Percentiles rank a stretch among this genome's conserved stretches.
Conservation (phyloP, 2,329 filamentous ascomycete genomes). For the Scopulariopsis brevicaulis region DNA sequence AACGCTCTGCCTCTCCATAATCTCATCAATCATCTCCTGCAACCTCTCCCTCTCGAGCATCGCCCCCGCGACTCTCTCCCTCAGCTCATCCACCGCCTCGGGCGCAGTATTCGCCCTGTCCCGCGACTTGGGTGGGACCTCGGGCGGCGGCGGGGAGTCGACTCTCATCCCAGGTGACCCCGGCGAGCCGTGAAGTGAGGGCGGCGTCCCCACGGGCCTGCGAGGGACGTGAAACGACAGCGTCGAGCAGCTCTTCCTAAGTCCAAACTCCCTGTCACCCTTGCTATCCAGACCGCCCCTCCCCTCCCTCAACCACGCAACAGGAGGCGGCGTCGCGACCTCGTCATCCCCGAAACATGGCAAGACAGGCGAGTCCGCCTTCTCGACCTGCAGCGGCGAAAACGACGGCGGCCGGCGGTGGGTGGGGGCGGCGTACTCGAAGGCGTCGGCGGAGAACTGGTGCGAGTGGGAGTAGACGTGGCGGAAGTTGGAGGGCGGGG, state of each 20-base stretch:
- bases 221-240: constrained; percentile 46
- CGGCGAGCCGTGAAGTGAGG: constrained; percentile 5
- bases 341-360: constrained; percentile 30
- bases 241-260: constrained; percentile 34
- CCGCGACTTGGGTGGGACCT: constrained; percentile 32
- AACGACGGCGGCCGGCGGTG: constrained; percentile 23
- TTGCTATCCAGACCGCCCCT: constrained; percentile 15
- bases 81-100: constrained; percentile 33
- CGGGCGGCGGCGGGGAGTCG: constrained; percentile 12
- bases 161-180: constrained; percentile 7
- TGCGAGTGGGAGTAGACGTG: constrained; percentile 41
- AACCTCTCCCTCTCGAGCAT: constrained; percentile 47
- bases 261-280: constrained; percentile 21
- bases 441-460: constrained; percentile 16
- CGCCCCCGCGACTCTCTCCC: constrained; percentile 42
- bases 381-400: constrained; percentile 43
- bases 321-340: not conserved
- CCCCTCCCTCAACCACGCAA: not conserved
- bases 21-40: constrained; percentile 47
- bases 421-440: constrained; percentile 15
- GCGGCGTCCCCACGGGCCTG: constrained; percentile 18
- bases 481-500: constrained; percentile 46
- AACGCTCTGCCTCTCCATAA: constrained; percentile 48
- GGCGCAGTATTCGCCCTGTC: constrained; percentile 32
- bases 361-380: constrained; percentile 41